Evolutionary conservation across 1,284 basidiomycete genomes (phyloP), one percentile per base, ranked within the genome.

Genomic region (Sporisorium sorghi): DNA sequence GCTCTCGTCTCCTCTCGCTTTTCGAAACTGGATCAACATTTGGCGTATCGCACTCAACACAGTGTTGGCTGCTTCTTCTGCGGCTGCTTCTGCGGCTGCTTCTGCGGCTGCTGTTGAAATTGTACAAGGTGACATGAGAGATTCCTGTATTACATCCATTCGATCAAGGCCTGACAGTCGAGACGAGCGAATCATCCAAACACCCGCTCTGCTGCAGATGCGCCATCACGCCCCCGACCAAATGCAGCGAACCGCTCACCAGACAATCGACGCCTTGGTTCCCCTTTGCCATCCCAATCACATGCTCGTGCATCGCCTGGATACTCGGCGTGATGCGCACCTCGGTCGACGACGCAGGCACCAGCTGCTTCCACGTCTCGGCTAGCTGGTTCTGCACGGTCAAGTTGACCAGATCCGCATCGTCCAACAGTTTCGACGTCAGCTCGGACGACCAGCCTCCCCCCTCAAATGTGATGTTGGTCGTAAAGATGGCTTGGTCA

Each of bases 391-490:
- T 64, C 59, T 83, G 81, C 46, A 83, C 68, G 2, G 72, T 61
- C 55, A 83, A 54, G 35, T 71, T 72, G n/a, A 61, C 57, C 17
- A 83, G 54, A 19, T 82, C 79, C 14, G 57, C 46, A n/a, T 75
- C 54, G 55, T 82, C 81, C 2, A 78, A 48, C 0, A 76, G 56
- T 42, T 74, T 77, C 19, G 76, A 76, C 5, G 69, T 72, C 12
- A 84, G 53, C 39, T 84, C 78, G 5, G 93, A 91, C 86, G 96
- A 97, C 85, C 91, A 97, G 39, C 88, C 87, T 1, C 97, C 96
- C 76, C 92, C 90, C 1, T 89, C 88, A 81, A 95, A 99, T 0
- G 97, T 99, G 44, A 95, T 91, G 84, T 99, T 99, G 26, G 94
- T 91, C 85, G 94, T 98, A 85, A 99, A 99, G 59, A 97, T 89